Evolutionary conservation across 2,329 filamentous ascomycete species (phyloP).

Genomic region (Phaeosphaeria sp.): DNA sequence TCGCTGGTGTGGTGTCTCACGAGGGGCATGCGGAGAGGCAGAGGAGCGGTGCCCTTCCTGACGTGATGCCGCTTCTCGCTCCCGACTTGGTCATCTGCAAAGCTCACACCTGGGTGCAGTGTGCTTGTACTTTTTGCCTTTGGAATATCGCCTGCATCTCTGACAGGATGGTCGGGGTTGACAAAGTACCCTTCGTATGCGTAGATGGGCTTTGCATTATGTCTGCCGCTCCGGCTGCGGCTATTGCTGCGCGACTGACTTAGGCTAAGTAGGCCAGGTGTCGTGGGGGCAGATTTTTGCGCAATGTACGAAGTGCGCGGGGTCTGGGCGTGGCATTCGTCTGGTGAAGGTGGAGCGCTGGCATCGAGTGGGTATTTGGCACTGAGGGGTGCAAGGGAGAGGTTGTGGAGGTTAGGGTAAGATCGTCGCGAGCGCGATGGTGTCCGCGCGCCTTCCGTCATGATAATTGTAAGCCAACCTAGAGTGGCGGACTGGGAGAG

Average conservation of each 20-base stretch:
- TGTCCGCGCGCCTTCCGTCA: slow-evolving; percentile 34
- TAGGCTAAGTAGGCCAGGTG: slow-evolving; percentile 56
- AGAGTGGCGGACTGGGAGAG: background rate
- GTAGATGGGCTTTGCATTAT: slow-evolving; percentile 43
- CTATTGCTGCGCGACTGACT: slow-evolving; percentile 44
- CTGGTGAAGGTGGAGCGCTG: slow-evolving; percentile 42
- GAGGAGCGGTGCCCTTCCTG: slow-evolving; percentile 39
- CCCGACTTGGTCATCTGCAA: slow-evolving; percentile 21
- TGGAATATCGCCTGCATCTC: slow-evolving; percentile 46
- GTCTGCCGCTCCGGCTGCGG: slow-evolving; percentile 27
- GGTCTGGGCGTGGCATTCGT: slow-evolving; percentile 32
- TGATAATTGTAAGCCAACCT: background rate
- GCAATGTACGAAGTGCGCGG: slow-evolving; percentile 55
- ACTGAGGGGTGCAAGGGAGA: slow-evolving; percentile 67
- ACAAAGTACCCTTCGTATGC: slow-evolving; percentile 44
- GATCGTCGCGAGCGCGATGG: slow-evolving; percentile 56
- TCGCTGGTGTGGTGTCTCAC: slow-evolving; percentile 41
- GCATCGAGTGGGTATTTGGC: slow-evolving; percentile 60
- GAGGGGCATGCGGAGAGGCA: slow-evolving; percentile 32
- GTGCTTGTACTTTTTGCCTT: slow-evolving; percentile 56
- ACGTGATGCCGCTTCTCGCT: slow-evolving; percentile 30
- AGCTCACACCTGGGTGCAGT: slow-evolving; percentile 42
- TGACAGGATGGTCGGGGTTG: slow-evolving; percentile 26
- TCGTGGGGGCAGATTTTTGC: slow-evolving; percentile 56
- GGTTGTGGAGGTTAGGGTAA: slow-evolving; percentile 64